These are phyloP conservation scores for Lithohypha guttulata DNA, from an alignment of 2,329 filamentous ascomycete species.

Conservation along the genomic window DNA sequence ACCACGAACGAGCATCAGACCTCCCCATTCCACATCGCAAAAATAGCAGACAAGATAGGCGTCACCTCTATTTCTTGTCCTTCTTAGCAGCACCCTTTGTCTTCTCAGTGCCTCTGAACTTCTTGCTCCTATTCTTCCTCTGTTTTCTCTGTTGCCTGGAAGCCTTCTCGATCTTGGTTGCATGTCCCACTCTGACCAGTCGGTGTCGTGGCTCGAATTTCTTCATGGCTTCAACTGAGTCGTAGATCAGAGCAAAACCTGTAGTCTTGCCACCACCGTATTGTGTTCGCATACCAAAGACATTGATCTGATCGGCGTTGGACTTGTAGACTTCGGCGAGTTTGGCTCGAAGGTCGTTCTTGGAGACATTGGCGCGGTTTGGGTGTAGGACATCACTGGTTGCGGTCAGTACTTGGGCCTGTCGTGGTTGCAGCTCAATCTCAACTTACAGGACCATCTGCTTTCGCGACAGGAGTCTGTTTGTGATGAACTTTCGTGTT, in stretches of 20 bases:
- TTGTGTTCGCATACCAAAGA: slow-evolving; percentile 97
- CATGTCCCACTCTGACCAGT: slow-evolving; percentile 84
- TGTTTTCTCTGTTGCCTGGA: slow-evolving; percentile 99
- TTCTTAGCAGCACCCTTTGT: slow-evolving; percentile 95
- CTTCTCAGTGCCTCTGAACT: slow-evolving; percentile 95
- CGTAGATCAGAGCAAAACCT: slow-evolving; percentile 97
- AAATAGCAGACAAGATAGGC: too few species aligned
- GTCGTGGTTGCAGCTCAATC: not conserved
- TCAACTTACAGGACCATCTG: slow-evolving; percentile 97
- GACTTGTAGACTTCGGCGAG: slow-evolving; percentile 95
- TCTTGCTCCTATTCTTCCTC: slow-evolving; percentile 99
- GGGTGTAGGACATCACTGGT: slow-evolving; percentile 97
- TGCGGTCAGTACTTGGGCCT: not conserved
- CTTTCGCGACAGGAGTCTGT: slow-evolving; percentile 96
- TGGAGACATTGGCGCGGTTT: slow-evolving; percentile 95
- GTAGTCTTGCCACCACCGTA: slow-evolving; percentile 99
- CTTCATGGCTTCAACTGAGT: slow-evolving; percentile 96
- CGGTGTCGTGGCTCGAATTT: slow-evolving; percentile 99
- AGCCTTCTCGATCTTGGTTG: slow-evolving; percentile 91
- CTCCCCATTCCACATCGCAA: too few species aligned
- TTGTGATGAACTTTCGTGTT: slow-evolving; percentile 99
- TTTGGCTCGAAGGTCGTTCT: slow-evolving; percentile 95
- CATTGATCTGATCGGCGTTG: slow-evolving; percentile 91
- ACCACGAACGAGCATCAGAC: too few species aligned
- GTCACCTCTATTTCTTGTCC: slow-evolving; percentile 50